Evolutionary conservation across 2,329 filamentous ascomycete genomes (phyloP).

Genomic region (Aspergillus terreus): DNA sequence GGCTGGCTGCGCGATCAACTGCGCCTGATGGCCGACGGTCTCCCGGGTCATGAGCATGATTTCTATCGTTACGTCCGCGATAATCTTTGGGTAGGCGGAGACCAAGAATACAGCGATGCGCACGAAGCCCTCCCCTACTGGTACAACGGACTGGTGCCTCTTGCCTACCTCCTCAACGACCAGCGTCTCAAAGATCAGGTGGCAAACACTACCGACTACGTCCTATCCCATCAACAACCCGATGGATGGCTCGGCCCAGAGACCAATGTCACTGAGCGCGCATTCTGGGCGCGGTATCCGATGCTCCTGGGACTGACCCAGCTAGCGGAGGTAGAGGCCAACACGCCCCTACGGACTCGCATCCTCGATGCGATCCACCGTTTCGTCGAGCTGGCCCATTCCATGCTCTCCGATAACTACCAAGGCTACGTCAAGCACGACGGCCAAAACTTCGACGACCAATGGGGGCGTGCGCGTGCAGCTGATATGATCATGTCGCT

Average conservation of each 20-base stretch:
- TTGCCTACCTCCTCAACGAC: conserved; percentile 52
- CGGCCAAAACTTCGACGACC: conserved; percentile 41
- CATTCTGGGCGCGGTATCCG: conserved; percentile 54
- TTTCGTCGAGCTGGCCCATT: conserved; percentile 50
- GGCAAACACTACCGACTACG: conserved; percentile 42
- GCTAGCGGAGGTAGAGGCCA: conserved; percentile 47
- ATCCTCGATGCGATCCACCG: conserved; percentile 50
- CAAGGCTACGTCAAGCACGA: conserved; percentile 48
- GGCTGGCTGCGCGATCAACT: conserved; percentile 55
- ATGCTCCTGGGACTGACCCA: conserved; percentile 49
- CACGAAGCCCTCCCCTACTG: conserved; percentile 58
- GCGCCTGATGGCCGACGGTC: conserved; percentile 46
- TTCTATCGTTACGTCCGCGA: conserved; percentile 56
- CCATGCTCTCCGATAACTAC: conserved; percentile 54
- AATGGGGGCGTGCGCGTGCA: conserved; percentile 33
- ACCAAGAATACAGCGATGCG: conserved; percentile 50
- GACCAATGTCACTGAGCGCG: conserved; percentile 38
- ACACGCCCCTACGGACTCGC: conserved; percentile 31
- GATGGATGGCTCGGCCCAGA: conserved; percentile 61
- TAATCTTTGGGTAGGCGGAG: conserved; percentile 51
- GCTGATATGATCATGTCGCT: conserved; percentile 44
- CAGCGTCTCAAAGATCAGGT: conserved; percentile 50
- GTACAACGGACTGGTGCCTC: conserved; percentile 56
- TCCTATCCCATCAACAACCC: conserved; percentile 46
- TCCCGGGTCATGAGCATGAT: conserved; percentile 52